Conservation (phyloP, 2,329 filamentous ascomycete species). For the Arthroderma uncinatum region DNA sequence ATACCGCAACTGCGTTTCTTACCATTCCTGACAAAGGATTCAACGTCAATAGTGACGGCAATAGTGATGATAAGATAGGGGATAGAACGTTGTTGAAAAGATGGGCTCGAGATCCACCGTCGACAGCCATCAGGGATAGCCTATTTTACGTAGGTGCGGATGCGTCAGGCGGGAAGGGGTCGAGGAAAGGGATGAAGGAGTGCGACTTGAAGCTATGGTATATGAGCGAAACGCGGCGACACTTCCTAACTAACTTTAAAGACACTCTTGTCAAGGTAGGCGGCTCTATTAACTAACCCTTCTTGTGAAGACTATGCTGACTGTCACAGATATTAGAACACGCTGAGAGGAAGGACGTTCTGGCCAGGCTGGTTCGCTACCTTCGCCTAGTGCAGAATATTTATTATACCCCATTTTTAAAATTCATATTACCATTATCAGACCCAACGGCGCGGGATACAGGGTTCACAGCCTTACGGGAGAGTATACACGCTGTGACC, state of each 20-base stretch:
- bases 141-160: constrained; percentile 24
- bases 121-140: constrained; percentile 24
- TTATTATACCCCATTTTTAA: constrained; percentile 28
- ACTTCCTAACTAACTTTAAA: constrained; percentile 33
- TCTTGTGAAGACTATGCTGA: background rate
- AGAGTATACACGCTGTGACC: constrained; percentile 38
- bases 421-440: constrained; percentile 25
- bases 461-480: constrained; percentile 29
- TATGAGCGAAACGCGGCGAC: constrained; percentile 32
- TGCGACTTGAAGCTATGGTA: constrained; percentile 34
- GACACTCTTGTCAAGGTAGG: constrained; percentile 26
- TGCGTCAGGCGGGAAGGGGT: constrained; percentile 14
- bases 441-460: constrained; percentile 20
- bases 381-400: constrained; percentile 28
- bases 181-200: constrained; percentile 15
- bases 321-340: background rate
- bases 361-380: constrained; percentile 23
- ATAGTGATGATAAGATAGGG: constrained; percentile 14
- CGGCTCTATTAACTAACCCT: background rate
- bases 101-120: constrained; percentile 24
- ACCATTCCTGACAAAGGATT: constrained; percentile 29
- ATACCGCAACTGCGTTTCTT: constrained; percentile 31
- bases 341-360: background rate
- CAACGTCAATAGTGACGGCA: constrained; percentile 8
- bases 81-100: constrained; percentile 22